These are phyloP conservation scores for Hermanozyma aechmeae DNA, from an alignment of 805 yeast genomes.

Conservation along the genomic window DNA sequence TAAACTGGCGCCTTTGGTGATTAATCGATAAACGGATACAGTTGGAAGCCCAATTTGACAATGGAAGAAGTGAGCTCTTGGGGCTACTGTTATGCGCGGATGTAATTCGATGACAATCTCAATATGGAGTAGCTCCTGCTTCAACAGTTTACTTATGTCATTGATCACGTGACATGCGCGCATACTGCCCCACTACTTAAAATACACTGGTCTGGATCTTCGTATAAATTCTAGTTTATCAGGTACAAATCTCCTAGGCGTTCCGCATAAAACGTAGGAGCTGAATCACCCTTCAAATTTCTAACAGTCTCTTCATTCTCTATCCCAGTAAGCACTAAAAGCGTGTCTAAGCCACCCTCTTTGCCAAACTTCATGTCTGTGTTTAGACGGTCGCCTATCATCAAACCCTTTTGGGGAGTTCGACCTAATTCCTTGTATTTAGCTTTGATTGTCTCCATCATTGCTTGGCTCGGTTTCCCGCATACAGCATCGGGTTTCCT, in stretches of 20 bases:
- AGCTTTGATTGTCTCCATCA: constrained; percentile 84
- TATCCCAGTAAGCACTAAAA: constrained; percentile 86
- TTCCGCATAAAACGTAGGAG: constrained; percentile 62
- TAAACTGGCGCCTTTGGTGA: too few species aligned
- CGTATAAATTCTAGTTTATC: too few species aligned
- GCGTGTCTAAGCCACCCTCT: constrained; percentile 77
- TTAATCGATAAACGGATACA: too few species aligned
- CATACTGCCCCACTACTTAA: too few species aligned
- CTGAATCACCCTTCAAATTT: constrained; percentile 24
- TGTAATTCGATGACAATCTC: too few species aligned
- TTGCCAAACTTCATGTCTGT: constrained; percentile 92
- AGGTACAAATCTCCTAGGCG: constrained; percentile 71
- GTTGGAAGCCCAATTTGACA: too few species aligned
- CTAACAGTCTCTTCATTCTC: constrained; percentile 62
- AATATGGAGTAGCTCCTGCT: too few species aligned
- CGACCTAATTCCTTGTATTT: constrained; percentile 38
- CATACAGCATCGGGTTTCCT: constrained; percentile 74
- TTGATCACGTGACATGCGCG: too few species aligned
- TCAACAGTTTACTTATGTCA: too few species aligned
- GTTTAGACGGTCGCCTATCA: constrained; percentile 93
- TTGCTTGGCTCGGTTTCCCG: constrained; percentile 84
- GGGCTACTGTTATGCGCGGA: too few species aligned
- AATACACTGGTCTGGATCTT: too few species aligned
- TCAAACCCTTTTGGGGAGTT: constrained; percentile 56
- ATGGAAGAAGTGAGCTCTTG: too few species aligned